Conservation (phyloP, 1,139 yeast species). For the Kodamaea alishanica region DNA sequence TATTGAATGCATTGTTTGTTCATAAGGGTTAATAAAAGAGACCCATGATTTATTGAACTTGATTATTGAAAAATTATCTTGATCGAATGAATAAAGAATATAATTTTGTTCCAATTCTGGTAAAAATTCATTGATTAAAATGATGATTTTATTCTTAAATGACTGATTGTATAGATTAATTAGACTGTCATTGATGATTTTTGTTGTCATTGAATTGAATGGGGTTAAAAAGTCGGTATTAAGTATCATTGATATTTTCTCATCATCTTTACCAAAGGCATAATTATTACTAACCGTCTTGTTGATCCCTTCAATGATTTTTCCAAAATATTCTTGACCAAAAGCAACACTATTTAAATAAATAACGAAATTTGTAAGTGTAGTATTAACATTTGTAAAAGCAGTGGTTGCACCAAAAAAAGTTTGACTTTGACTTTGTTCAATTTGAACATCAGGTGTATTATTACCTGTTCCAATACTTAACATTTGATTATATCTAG, state of each 20-base stretch:
- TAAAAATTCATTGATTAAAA: slow-evolving; percentile 52
- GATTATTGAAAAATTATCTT: slow-evolving; percentile 30
- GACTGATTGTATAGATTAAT: slow-evolving; percentile 57
- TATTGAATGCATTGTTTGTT: slow-evolving; percentile 51
- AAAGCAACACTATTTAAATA: slow-evolving; percentile 61
- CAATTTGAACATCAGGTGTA: slow-evolving; percentile 27
- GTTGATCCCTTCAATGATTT: slow-evolving; percentile 39
- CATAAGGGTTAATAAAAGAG: slow-evolving; percentile 59
- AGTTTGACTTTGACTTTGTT: slow-evolving; percentile 13
- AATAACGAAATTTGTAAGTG: slow-evolving; percentile 48
- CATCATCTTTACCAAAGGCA: slow-evolving; percentile 55
- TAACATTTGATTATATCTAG: slow-evolving; percentile 46
- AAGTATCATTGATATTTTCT: slow-evolving; percentile 40
- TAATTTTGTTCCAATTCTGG: slow-evolving; percentile 48
- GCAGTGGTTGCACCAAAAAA: slow-evolving; percentile 36
- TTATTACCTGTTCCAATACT: slow-evolving; percentile 7
- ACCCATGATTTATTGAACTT: slow-evolving; percentile 65
- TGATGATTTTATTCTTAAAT: slow-evolving; percentile 46
- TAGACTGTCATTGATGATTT: slow-evolving; percentile 51
- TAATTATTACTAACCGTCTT: slow-evolving; percentile 24
- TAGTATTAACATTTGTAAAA: slow-evolving; percentile 22
- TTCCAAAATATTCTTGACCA: slow-evolving; percentile 52
- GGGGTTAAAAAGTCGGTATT: slow-evolving; percentile 34
- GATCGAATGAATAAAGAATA: slow-evolving; percentile 28
- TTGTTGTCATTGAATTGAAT: slow-evolving; percentile 40